Conservation (phyloP, 495 filamentous ascomycete species). For the Aspergillus coremiiformis region DNA sequence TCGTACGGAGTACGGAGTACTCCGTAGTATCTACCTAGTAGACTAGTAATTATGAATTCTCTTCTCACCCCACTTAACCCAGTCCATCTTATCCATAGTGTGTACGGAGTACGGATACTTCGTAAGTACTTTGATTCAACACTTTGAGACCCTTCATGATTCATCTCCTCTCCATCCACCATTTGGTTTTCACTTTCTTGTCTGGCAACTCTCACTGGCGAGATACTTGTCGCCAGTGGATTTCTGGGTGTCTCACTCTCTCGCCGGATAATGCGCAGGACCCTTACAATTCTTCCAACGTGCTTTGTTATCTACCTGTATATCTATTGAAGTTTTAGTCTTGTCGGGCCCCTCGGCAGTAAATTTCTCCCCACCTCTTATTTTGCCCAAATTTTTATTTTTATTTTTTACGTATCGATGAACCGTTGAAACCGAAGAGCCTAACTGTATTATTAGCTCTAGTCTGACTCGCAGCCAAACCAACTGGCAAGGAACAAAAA, state of each 20-base stretch:
- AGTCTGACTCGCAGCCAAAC: constrained; percentile 7
- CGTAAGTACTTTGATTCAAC: neutral
- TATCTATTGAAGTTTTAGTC: neutral
- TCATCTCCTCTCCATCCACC: neutral
- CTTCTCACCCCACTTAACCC: neutral
- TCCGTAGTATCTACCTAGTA: no score
- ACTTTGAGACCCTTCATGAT: neutral
- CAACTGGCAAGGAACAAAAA: constrained; percentile 6
- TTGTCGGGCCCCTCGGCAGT: neutral
- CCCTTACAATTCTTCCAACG: neutral
- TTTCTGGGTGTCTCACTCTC: neutral
- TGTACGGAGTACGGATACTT: neutral
- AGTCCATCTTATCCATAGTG: no score
- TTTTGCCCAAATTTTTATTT: neutral
- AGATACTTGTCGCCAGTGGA: neutral
- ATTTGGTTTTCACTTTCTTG: neutral
- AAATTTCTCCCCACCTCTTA: neutral
- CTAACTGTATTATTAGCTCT: constrained; percentile 5
- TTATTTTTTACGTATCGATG: constrained; percentile 11
- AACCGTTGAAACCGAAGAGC: neutral
- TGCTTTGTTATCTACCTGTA: no score
- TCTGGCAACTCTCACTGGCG: neutral
- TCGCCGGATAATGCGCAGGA: neutral
- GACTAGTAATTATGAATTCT: no score
- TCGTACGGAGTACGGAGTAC: no score